Base-by-base conservation (phyloP, 2,329 filamentous ascomycete species). In the Drechslerella coelobrocha region DNA sequence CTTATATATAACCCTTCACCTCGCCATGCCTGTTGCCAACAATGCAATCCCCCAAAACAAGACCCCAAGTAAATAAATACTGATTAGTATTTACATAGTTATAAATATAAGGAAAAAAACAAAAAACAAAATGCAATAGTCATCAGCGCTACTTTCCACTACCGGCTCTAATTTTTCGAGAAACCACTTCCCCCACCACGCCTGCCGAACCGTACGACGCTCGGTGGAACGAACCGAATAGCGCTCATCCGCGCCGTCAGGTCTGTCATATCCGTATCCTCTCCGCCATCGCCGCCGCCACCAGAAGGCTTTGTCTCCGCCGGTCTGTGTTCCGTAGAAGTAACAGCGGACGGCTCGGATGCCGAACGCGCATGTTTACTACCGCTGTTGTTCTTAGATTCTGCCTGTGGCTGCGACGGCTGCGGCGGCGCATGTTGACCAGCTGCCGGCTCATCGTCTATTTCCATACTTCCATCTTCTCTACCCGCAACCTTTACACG, bases 261-360 rank as follows among this genome's bases (percentile, higher is more conserved):
- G 39, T 71, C 66, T 37, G 27, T 54, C 66, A 71, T 71, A 48
- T 59, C 59, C 5, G 29, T 50, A 52, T 71, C 66, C 14, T 63
- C 53, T 9, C 52, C 59, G 1, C 21, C 27, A 47, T 55, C 29
- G 9, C 37, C 9, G 37, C 7, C n/a, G 37, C 9, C n/a, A 14
- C 37, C 9, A 41, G 9, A 12, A 14, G n/a, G 29, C 29, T 34
- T 34, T 34, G 29, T 34, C 7, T 6, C 6, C 7, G 12, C 12
- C 29, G 29, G 6, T 12, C 7, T 34, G 6, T 34, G 29, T 12
- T 34, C n/a, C n/a, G 41, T 5, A 45, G 41, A 2, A 19, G 41
- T n/a, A 21, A 2, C 41, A 2, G 19, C 41, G 8, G 17, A 5
- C n/a, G 41, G 41, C 41, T 45, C 41, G 2, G 41, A 45, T 17